Base-by-base conservation (phyloP, 78 protist species). In the Abeoforma whisleri region DNA sequence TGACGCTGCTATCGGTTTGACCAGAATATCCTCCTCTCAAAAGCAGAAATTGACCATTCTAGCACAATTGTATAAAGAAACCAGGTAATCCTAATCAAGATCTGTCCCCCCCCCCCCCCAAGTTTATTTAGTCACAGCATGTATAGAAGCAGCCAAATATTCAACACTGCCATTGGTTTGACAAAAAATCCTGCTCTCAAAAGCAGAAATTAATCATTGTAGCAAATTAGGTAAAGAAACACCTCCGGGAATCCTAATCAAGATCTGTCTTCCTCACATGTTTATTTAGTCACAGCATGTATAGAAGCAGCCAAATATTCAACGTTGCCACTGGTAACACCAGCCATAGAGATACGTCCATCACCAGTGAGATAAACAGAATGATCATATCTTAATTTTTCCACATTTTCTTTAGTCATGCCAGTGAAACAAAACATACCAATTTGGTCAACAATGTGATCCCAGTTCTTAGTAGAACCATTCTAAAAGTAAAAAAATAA, bases 361-460 rank as follows among this genome's bases (percentile, higher is more conserved):
- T 86, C 79, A 22, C 57, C 2, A 35, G 91, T 74, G 93, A 98
- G 70, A 85, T 93, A 97, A 37, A 97, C 48, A 5, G 74, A 57
- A 74, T 48, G 31, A 30, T 81, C 85, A 74, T 81, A 34, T 25
- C 74, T 57, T 0, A 81, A 30, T 25, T 19, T 72, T 28, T 62
- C 19, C 35, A 71, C 84, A 48, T 89, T 85, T 1, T 0, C 80
- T 8, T 8, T 35, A 2, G 91, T 77, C 68, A 95, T 70, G 84
- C 99, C 99, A 0, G 97, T 87, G 94, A 69, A 97, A 84, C 91
- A 85, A 85, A 98, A 97, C 99, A 98, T 97, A 84, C 99, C 99
- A 62, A 92, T 91, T 91, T 98, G 99, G 40, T 86, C 40, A 74
- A 90, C 89, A 72, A 97, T 92, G 92, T 96, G 98, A 32, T 25